phyloP scores from a whole-genome alignment of 306 rosid species.

The Astragalus glycyphyllos region DNA sequence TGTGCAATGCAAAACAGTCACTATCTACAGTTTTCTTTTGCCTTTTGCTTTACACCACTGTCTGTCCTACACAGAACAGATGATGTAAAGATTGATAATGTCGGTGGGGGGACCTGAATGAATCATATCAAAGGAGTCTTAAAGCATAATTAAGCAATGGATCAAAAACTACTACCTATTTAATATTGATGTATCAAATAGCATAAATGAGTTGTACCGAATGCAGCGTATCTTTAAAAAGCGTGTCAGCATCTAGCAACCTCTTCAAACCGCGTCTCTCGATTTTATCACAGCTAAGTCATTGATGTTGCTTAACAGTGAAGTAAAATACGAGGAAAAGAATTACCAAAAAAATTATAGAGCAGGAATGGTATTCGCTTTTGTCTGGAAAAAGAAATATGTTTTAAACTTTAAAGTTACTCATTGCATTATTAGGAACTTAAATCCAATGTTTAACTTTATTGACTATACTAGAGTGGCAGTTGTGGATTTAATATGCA shows the following conservation, averaged over 20 bases:
- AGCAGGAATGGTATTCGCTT: background rate
- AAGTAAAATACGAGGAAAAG: background rate
- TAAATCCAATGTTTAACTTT: slow-evolving; percentile 6
- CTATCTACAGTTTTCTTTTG: too few species aligned
- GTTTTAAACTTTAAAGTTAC: background rate
- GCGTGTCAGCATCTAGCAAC: slow-evolving; percentile 10
- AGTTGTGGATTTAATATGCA: background rate
- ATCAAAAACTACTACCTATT: too few species aligned
- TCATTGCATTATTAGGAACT: background rate
- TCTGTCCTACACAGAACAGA: background rate
- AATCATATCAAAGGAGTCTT: slow-evolving; percentile 18
- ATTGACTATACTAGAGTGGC: background rate
- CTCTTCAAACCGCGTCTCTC: slow-evolving; percentile 29
- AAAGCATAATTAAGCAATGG: background rate
- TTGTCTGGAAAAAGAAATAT: background rate
- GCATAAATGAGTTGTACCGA: slow-evolving; percentile 53
- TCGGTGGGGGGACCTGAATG: slow-evolving; percentile 38
- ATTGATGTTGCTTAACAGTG: background rate
- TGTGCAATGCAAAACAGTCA: slow-evolving; percentile 38
- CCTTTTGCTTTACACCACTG: slow-evolving; percentile 32
- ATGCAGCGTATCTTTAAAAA: slow-evolving; percentile 14
- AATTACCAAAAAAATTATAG: background rate
- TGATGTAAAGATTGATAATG: slow-evolving; percentile 33
- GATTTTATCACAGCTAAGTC: slow-evolving; percentile 5
- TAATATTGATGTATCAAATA: too few species aligned